These are phyloP conservation scores for Durio zibethinus DNA, from an alignment of 345 rosid species.

Conservation along the genomic window DNA sequence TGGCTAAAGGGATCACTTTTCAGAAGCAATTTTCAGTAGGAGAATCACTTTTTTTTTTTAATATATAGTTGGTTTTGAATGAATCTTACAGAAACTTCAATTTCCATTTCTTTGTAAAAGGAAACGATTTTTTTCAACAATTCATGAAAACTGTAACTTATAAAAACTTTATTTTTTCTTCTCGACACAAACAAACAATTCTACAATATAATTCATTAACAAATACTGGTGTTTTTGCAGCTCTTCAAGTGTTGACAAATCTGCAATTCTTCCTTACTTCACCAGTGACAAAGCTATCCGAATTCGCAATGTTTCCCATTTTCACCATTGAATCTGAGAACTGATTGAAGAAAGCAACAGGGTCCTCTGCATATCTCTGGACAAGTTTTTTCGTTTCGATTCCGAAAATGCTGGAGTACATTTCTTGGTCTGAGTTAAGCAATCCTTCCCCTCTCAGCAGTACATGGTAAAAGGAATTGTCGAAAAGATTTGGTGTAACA, in stretches of 20 bases:
- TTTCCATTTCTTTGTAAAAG: not conserved
- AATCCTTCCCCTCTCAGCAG: constrained; percentile 65
- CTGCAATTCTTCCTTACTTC: constrained; percentile 82
- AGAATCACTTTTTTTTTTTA: too few relatives aligned
- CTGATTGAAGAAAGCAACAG: constrained; percentile 68
- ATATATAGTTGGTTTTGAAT: not conserved
- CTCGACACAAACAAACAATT: constrained; percentile 5
- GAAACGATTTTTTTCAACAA: not conserved
- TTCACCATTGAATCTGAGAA: constrained; percentile 85
- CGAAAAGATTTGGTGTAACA: constrained; percentile 66
- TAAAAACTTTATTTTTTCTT: not conserved
- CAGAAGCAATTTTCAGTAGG: not conserved
- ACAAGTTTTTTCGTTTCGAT: constrained; percentile 63
- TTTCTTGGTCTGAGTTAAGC: constrained; percentile 77
- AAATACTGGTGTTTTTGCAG: not conserved
- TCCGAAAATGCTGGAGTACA: constrained; percentile 63
- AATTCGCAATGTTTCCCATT: constrained; percentile 75
- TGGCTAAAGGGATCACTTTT: not conserved
- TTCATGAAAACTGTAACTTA: not conserved
- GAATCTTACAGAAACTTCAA: constrained; percentile 3
- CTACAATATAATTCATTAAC: not conserved
- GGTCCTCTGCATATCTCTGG: constrained; percentile 53
- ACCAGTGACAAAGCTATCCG: constrained; percentile 54
- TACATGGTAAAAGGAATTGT: constrained; percentile 59
- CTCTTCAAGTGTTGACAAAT: constrained; percentile 57